These are phyloP conservation scores for Cladosporium velox DNA, from an alignment of 2,329 filamentous ascomycete genomes.

Conservation along the genomic window DNA sequence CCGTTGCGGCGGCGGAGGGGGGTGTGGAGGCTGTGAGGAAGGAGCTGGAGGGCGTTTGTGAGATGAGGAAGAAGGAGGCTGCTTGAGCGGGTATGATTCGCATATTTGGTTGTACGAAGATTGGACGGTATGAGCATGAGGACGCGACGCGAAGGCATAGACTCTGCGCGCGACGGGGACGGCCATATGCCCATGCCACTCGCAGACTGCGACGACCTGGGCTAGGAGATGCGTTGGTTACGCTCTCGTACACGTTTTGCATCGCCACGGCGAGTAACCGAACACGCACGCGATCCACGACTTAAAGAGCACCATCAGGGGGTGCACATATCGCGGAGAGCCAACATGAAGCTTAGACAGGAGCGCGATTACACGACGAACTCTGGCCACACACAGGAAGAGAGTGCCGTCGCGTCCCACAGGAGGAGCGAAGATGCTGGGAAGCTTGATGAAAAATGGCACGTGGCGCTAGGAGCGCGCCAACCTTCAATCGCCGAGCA, in stretches of 20 bases:
- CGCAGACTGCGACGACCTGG: not conserved
- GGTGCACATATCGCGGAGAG: not conserved
- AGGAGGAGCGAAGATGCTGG: not conserved
- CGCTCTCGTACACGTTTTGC: not conserved
- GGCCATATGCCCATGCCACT: not conserved
- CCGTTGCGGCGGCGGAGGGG: constrained; percentile 49
- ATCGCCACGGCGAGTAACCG: too few species aligned
- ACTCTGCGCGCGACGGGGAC: not conserved
- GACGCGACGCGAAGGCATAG: not conserved
- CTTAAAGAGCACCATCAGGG: too few species aligned
- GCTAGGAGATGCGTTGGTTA: not conserved
- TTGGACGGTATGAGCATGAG: not conserved
- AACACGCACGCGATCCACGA: too few species aligned
- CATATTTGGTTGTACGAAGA: not conserved
- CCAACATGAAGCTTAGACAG: not conserved
- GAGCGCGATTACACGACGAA: not conserved
- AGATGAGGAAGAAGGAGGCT: constrained; percentile 42
- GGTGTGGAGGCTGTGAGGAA: constrained; percentile 55
- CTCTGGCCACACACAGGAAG: not conserved
- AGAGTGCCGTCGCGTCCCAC: not conserved
- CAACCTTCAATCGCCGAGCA: not conserved
- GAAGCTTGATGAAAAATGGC: not conserved
- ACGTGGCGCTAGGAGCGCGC: not conserved
- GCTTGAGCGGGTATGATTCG: not conserved
- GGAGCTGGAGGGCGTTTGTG: constrained; percentile 54